Evolutionary conservation across 352 stramenopile species (phyloP).

Genomic region (Phytophthora citrophthora): DNA sequence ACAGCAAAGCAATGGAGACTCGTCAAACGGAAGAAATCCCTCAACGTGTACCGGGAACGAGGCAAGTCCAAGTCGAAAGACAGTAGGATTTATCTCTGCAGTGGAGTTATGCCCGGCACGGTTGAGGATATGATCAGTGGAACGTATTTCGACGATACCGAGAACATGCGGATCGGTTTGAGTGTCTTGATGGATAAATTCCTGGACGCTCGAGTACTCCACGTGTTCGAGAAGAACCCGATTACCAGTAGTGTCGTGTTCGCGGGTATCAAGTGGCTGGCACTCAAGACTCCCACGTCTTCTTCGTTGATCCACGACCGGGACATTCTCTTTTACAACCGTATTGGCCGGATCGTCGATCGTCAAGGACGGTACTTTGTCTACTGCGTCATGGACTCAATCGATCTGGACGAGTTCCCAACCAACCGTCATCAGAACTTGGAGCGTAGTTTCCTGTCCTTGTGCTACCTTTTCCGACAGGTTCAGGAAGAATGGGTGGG

Average conservation of each 20-base stretch:
- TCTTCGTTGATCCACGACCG: conserved; percentile 57
- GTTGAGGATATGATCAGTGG: conserved; percentile 63
- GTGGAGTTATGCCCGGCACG: conserved; percentile 59
- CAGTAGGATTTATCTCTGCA: conserved; percentile 41
- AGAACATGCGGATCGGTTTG: conserved; percentile 54
- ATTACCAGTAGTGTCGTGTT: conserved; percentile 59
- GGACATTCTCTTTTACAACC: conserved; percentile 61
- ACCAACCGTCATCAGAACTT: conserved; percentile 40
- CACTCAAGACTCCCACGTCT: conserved; percentile 45
- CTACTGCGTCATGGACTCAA: conserved; percentile 64
- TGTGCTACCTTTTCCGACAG: conserved; percentile 73
- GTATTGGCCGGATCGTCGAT: conserved; percentile 70
- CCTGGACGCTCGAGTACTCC: conserved; percentile 59
- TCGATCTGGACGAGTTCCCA: conserved; percentile 64
- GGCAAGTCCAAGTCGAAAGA: conserved; percentile 19
- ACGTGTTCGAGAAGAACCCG: conserved; percentile 61
- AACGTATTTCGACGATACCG: conserved; percentile 57
- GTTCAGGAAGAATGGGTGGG: conserved; percentile 54
- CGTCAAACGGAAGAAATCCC: conserved; percentile 56
- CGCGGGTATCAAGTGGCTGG: conserved; percentile 70
- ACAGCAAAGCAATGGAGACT: conserved; percentile 59
- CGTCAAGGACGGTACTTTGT: conserved; percentile 58
- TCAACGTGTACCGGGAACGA: conserved; percentile 63
- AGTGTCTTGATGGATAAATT: conserved; percentile 56
- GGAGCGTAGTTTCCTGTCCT: conserved; percentile 46